Conservation (phyloP, 1,284 basidiomycete species). For the Pyrrhoderma lamaoense region DNA sequence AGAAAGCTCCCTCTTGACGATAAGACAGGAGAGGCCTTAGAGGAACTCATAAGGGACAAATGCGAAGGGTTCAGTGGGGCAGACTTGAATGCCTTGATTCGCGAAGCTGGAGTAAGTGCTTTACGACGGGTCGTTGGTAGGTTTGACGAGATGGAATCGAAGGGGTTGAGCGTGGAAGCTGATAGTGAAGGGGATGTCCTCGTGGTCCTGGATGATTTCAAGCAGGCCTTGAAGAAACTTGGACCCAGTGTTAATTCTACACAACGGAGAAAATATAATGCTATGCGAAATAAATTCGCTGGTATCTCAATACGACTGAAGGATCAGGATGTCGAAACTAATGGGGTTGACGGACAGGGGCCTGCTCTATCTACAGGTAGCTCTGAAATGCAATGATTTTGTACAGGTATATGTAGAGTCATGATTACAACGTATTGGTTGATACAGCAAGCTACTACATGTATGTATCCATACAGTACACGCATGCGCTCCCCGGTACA, state of each 20-base stretch:
- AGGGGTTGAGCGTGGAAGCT: slow-evolving; percentile 11
- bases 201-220: slow-evolving; percentile 58
- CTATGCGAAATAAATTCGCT: slow-evolving; percentile 72
- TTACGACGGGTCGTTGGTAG: slow-evolving; percentile 64
- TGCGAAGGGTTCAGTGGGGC: slow-evolving; percentile 89
- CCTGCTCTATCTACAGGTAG: neutral
- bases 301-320: slow-evolving; percentile 50
- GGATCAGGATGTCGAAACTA: slow-evolving; percentile 29
- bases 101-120: slow-evolving; percentile 87
- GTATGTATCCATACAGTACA: no score
- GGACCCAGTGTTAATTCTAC: slow-evolving; percentile 77
- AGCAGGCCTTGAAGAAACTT: slow-evolving; percentile 72
- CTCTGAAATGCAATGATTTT: neutral
- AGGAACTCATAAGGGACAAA: slow-evolving; percentile 44
- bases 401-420: neutral
- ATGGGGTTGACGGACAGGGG: slow-evolving; percentile 19
- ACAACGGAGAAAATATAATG: slow-evolving; percentile 80
- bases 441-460: no score
- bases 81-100: slow-evolving; percentile 78
- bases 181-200: slow-evolving; percentile 27
- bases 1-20: slow-evolving; percentile 63
- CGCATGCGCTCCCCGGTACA: no score
- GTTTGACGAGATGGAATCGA: slow-evolving; percentile 27
- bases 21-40: slow-evolving; percentile 33
- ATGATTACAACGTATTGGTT: no score